A percentile compares a stretch with the other conserved stretches of the same genome.
Conservation (phyloP, 1,284 basidiomycete genomes). For the Fomitopsis pinicola region DNA sequence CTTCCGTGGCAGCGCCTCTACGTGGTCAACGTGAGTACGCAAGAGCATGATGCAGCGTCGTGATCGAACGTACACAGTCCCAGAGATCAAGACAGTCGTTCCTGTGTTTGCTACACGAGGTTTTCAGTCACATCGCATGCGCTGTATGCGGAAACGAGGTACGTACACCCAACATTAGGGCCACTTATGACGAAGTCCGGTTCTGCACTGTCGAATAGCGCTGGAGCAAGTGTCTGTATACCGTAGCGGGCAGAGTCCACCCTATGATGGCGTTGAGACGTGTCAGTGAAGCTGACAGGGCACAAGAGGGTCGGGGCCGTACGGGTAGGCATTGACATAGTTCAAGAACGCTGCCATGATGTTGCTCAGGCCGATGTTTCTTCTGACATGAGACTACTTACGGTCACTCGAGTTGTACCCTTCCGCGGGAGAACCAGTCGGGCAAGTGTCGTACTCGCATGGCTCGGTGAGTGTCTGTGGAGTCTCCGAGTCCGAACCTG, state of each 20-base stretch:
- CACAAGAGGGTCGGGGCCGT: background rate
- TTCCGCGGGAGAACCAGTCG: slow-evolving; percentile 36
- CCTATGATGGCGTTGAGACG: slow-evolving; percentile 11
- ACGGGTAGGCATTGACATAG: slow-evolving; percentile 23
- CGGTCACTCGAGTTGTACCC: slow-evolving; percentile 39
- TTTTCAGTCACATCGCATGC: background rate
- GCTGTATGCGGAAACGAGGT: no score
- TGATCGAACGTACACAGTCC: slow-evolving; percentile 15
- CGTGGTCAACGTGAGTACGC: background rate
- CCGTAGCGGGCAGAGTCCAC: slow-evolving; percentile 44
- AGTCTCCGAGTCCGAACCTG: slow-evolving; percentile 29
- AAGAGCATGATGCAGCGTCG: background rate
- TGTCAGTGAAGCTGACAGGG: no score
- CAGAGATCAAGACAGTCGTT: slow-evolving; percentile 11
- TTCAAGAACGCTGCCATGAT: slow-evolving; percentile 14
- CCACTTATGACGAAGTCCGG: slow-evolving; percentile 47
- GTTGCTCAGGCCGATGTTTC: background rate
- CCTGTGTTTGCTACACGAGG: slow-evolving; percentile 14
- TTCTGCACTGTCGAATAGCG: slow-evolving; percentile 31
- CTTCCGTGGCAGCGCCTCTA: slow-evolving; percentile 48
- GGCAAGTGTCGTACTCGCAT: slow-evolving; percentile 38
- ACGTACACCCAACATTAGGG: slow-evolving; percentile 18
- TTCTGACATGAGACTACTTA: slow-evolving; percentile 21
- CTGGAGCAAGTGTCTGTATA: slow-evolving; percentile 42
- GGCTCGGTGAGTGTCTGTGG: slow-evolving; percentile 25